These are phyloP conservation scores for Tetrapisispora fleetii DNA, from an alignment of 805 yeast genomes.

Conservation along the genomic window DNA sequence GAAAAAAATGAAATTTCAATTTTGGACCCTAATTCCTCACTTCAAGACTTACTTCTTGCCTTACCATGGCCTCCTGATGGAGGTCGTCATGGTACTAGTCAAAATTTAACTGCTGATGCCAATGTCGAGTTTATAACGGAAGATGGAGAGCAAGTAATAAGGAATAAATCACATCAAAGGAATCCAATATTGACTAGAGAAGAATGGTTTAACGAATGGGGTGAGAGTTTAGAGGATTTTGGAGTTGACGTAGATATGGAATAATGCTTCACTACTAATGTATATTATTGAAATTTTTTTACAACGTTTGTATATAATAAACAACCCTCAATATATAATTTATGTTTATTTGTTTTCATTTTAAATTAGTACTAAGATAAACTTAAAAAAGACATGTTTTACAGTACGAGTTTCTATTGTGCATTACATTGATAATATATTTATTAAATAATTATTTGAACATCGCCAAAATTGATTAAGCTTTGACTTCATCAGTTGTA, in stretches of 20 bases:
- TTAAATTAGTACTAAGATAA: too few species aligned
- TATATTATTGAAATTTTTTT: background rate
- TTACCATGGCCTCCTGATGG: conserved; percentile 95
- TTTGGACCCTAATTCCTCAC: conserved; percentile 14
- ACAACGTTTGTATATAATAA: too few species aligned
- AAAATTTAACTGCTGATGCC: background rate
- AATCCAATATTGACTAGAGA: conserved; percentile 31
- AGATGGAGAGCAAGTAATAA: conserved; percentile 28
- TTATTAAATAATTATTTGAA: background rate
- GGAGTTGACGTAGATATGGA: conserved; percentile 79
- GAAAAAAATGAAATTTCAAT: conserved; percentile 43
- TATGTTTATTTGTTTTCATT: too few species aligned
- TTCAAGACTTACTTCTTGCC: conserved; percentile 47
- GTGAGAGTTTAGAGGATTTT: conserved; percentile 75
- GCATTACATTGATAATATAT: background rate
- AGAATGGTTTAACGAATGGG: conserved; percentile 67
- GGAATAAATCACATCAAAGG: conserved; percentile 27
- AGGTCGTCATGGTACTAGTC: conserved; percentile 28
- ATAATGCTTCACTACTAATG: conserved; percentile 10
- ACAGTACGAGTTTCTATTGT: background rate
- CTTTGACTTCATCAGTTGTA: conserved; percentile 13
- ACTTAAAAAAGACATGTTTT: background rate
- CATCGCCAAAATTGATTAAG: background rate
- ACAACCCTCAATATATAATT: too few species aligned
- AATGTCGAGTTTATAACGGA: conserved; percentile 11